A percentile compares a stretch with the other conserved stretches of the same genome.
These are phyloP conservation scores for Populus simonii DNA, from an alignment of 345 rosid genomes.

Conservation along the genomic window DNA sequence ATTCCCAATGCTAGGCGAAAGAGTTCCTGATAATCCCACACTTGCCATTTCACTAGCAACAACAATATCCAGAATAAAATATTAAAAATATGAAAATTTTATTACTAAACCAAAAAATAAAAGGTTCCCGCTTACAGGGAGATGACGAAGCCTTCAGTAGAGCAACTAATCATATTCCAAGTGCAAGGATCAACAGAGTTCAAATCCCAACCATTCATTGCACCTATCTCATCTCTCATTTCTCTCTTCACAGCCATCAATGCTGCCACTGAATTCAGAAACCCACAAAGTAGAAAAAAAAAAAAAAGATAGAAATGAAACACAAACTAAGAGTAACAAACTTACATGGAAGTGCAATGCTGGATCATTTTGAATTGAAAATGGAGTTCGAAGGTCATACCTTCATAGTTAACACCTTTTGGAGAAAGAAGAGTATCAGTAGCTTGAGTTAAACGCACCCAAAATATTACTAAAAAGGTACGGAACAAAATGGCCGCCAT, in stretches of 20 bases:
- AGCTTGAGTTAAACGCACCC: conserved; percentile 33
- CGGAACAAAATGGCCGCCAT: conserved; percentile 25
- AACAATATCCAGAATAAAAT: conserved; percentile 7
- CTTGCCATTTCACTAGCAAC: conserved; percentile 72
- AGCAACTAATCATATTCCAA: conserved; percentile 95
- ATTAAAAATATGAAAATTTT: background rate
- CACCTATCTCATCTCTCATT: conserved; percentile 58
- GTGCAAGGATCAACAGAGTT: conserved; percentile 99
- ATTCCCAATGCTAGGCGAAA: conserved; percentile 74
- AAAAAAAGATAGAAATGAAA: background rate
- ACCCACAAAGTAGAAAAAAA: background rate
- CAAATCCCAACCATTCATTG: conserved; percentile 86
- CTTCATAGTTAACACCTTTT: conserved; percentile 93
- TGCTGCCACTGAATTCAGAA: conserved; percentile 59
- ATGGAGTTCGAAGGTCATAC: conserved; percentile 24
- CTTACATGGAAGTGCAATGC: background rate
- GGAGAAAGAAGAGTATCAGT: conserved; percentile 82
- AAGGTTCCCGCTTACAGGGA: conserved; percentile 56
- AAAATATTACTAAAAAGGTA: conserved; percentile 24
- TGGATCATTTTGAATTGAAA: background rate
- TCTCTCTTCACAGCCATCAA: conserved; percentile 83
- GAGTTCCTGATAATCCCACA: conserved; percentile 63
- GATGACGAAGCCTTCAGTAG: conserved; percentile 65
- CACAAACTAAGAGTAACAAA: background rate
- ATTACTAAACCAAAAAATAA: background rate